Conservation (phyloP, 495 filamentous ascomycete species). For the Penicillium cosmopolitanum region DNA sequence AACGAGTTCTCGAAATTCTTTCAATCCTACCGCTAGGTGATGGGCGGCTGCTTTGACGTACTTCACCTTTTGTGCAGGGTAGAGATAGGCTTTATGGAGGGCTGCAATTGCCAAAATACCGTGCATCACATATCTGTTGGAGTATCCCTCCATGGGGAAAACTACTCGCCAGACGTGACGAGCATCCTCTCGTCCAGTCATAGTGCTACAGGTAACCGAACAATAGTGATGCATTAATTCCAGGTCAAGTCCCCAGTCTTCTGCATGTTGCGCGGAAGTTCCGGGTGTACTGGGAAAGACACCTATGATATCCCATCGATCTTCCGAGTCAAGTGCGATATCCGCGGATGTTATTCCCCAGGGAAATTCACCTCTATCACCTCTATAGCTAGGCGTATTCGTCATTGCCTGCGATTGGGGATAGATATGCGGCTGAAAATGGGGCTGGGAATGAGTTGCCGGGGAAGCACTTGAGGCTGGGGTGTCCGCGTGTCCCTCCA, state of each 20-base stretch:
- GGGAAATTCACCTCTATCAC: neutral
- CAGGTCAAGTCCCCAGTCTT: slow-evolving; percentile 32
- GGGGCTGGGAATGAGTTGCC: slow-evolving; percentile 8
- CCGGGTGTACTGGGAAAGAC: slow-evolving; percentile 14
- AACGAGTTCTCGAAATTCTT: slow-evolving; percentile 29
- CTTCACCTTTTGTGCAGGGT: slow-evolving; percentile 7
- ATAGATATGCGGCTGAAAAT: slow-evolving; percentile 1
- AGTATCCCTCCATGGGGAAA: slow-evolving; percentile 39
- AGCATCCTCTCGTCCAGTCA: slow-evolving; percentile 27
- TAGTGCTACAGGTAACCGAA: slow-evolving; percentile 30
- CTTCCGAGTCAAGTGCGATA: slow-evolving; percentile 9
- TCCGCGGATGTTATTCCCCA: neutral
- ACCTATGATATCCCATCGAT: slow-evolving; percentile 17
- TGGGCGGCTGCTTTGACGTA: slow-evolving; percentile 36
- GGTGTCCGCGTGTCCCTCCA: neutral
- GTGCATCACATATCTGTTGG: slow-evolving; percentile 44
- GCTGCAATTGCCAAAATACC: slow-evolving; percentile 45
- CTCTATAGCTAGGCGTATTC: slow-evolving; percentile 11
- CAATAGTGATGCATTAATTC: slow-evolving; percentile 42
- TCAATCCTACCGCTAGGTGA: slow-evolving; percentile 26
- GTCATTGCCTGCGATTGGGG: slow-evolving; percentile 3
- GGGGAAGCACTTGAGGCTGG: slow-evolving; percentile 15
- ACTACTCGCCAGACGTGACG: slow-evolving; percentile 37
- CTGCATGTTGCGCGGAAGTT: slow-evolving; percentile 1
- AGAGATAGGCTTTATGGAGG: slow-evolving; percentile 37